These are phyloP conservation scores for Lactarius trivialis DNA, from an alignment of 768 basidiomycete species.

Conservation along the genomic window DNA sequence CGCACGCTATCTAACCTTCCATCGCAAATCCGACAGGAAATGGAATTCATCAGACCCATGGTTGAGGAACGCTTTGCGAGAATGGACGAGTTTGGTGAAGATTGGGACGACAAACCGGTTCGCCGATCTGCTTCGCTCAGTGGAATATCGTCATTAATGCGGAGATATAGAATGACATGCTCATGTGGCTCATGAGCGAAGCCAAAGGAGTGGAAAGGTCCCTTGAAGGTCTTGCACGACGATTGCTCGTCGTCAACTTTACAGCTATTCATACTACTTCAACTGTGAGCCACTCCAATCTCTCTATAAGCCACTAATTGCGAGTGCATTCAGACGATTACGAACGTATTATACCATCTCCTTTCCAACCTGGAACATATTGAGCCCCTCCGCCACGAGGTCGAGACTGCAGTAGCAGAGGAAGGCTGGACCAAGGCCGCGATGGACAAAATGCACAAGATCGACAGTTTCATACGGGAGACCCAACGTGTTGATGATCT, in stretches of 20 bases:
- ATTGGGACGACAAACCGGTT: constrained; percentile 10
- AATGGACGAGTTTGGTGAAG: neutral
- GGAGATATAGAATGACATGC: constrained; percentile 33
- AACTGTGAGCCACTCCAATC: constrained; percentile 22
- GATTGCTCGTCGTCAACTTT: constrained; percentile 36
- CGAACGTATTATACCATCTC: constrained; percentile 22
- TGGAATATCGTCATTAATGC: neutral
- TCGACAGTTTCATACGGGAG: no score
- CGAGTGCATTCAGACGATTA: neutral
- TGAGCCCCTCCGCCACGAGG: constrained; percentile 25
- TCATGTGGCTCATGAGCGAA: constrained; percentile 37
- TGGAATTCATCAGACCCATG: neutral
- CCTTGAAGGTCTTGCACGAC: constrained; percentile 26
- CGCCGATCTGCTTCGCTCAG: neutral
- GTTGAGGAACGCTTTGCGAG: neutral
- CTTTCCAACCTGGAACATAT: constrained; percentile 25
- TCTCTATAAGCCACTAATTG: neutral
- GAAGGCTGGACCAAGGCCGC: no score
- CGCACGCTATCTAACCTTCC: neutral
- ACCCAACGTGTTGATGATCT: constrained; percentile 19
- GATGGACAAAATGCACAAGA: no score
- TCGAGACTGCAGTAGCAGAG: no score
- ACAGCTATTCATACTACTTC: constrained; percentile 33
- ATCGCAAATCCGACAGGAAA: neutral
- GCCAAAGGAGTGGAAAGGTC: constrained; percentile 28